Base-by-base conservation (phyloP, 805 yeast genomes). In the Alloascoidea africana region DNA sequence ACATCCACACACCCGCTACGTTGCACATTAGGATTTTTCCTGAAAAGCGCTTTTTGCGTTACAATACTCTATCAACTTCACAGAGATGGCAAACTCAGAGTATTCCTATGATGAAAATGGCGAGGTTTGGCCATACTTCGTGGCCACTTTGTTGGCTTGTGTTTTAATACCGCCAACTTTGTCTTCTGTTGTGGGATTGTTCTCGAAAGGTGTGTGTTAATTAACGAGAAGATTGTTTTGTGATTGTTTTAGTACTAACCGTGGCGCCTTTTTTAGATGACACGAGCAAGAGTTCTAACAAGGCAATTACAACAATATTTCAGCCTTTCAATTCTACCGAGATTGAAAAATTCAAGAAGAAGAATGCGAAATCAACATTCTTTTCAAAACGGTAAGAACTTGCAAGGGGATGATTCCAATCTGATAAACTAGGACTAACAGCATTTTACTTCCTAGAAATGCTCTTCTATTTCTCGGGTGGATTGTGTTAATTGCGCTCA, bases 111-210 rank as follows among this genome's bases (percentile, higher is more conserved):
- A 86, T 60, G 96, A 86, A 54, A 73, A 74, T 43, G 76, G 87
- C 36, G 91, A 83, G 49, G 84, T 91, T 2, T 86, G 96, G 95
- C 96, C 96, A 32, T 85, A 77, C 54, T 87, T 87, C 51, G 70
- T 80, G 38, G 55, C 82, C 51, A 86, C 96, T 2, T 59, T 83
- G 36, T 58, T 80, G 38, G 61, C 81, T 17, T 70, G 81, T 42
- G 70, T 75, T 14, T 63, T 83, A 41, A 54, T 84, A 32, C 96
- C 96, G 4, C 47, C 68, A 42, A 75, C 85, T 8, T 40, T 66
- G 13, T 34, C 44, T 16, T 36, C 53, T 5, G 11, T 27, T 41
- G 16, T 39, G 32, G 35, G 39, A 41, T 18, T 39, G 27, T 4
- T 16, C 38, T n/a, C 14, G 18, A 35, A 19, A 15, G 16, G 16